Base-by-base conservation (phyloP, 345 rosid genomes). In the Abelmoschus esculentus region DNA sequence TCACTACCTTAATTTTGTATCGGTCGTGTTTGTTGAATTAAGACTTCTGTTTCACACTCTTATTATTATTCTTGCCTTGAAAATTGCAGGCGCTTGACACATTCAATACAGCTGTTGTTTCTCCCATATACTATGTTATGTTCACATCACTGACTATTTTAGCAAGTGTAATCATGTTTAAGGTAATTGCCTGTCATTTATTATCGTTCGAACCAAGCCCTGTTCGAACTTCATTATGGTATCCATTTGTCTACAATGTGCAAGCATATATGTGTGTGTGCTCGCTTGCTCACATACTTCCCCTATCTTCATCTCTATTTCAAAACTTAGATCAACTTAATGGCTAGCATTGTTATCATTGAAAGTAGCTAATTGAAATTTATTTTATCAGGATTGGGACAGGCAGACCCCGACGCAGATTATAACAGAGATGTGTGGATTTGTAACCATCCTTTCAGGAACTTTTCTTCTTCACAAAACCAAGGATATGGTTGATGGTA, bases 101-200 rank as follows among this genome's bases (percentile, higher is more conserved):
- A 59, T 84, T 84, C 62, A 82, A 84, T 70, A 82, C 88, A 10
- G 88, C 86, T 40, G 84, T 84, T 31, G 83, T 85, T 44, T 85
- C 88, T 40, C 88, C 88, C 7, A 82, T 85, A 62, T 85, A 82
- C 76, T 82, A 80, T 69, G 88, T 85, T n/a, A 85, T 82, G 86
- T 85, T 85, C 73, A 82, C 88, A 9, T 75, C 86, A 28, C 80
- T 85, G 2, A 82, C 88, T 44, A 85, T 85, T 59, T 55, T 82
- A 79, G 86, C 88, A 2, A 83, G 89, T 70, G 85, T 85, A 60
- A 83, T 85, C n/a, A 85, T 85, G 89, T 83, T 85, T 74, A 85
- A 85, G 88, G 88, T 82, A 79, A 34, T 42, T 42, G 18, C 54
- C 28, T 0, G 29, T 29, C 28, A 50, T 49, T 49, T 9, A 50